Percentiles rank a stretch among this genome's conserved stretches.
phyloP scores from a whole-genome alignment of 1,284 basidiomycete species.

The Tilletia walkeri region DNA sequence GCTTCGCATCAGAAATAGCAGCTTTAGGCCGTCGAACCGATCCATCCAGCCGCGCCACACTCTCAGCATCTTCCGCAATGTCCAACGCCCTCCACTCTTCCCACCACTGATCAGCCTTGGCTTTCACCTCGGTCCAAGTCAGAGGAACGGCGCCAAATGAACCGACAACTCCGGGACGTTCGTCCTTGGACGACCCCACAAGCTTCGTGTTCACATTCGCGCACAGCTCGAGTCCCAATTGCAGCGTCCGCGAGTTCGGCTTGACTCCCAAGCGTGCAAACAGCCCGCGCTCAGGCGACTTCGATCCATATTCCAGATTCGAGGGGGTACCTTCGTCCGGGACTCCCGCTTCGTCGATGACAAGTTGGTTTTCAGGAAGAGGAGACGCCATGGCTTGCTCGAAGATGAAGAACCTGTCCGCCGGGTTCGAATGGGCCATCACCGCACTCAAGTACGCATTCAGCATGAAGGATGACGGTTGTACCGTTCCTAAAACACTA shows the following conservation, averaged over 20 bases:
- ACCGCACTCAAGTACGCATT: constrained; percentile 77
- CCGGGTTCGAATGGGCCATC: constrained; percentile 59
- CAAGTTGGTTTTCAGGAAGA: background rate
- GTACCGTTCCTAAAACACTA: constrained; percentile 65
- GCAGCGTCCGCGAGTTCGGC: constrained; percentile 40
- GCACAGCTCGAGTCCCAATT: constrained; percentile 33
- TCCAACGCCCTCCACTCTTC: constrained; percentile 20
- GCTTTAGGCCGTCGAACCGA: background rate
- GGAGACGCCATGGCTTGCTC: background rate
- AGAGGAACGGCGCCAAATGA: background rate
- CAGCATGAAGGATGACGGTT: constrained; percentile 66
- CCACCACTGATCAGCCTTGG: constrained; percentile 32
- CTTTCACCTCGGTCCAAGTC: background rate
- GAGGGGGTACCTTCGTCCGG: background rate
- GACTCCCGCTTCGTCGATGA: constrained; percentile 15
- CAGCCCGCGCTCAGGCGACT: constrained; percentile 18
- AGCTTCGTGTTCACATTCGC: background rate
- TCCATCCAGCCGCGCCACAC: background rate
- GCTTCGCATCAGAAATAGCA: constrained; percentile 10
- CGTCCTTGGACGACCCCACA: background rate
- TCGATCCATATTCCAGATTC: background rate
- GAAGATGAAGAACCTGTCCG: constrained; percentile 58
- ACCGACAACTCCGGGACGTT: background rate
- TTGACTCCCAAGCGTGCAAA: constrained; percentile 30
- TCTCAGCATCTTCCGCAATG: background rate